Percentiles rank a stretch among this genome's conserved stretches.
These are phyloP conservation scores for Phoma sp. DNA, from an alignment of 2,329 filamentous ascomycete genomes.

Conservation along the genomic window DNA sequence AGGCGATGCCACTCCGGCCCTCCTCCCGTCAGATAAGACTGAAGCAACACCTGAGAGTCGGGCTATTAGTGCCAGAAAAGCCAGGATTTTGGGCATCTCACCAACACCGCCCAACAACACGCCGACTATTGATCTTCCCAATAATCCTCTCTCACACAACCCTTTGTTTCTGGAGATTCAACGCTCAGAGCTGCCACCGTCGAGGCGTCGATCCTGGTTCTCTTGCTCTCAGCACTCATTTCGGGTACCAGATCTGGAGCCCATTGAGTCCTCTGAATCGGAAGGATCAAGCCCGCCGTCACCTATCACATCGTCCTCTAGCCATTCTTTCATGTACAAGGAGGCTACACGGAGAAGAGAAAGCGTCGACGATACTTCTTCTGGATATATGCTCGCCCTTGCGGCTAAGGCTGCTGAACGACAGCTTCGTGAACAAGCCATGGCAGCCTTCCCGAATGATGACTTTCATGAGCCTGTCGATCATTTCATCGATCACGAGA, in stretches of 20 bases:
- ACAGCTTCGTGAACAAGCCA: conserved; percentile 76
- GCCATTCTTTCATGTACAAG: conserved; percentile 57
- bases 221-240: conserved; percentile 60
- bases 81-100: conserved; percentile 52
- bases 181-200: conserved; percentile 40
- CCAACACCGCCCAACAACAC: conserved; percentile 54
- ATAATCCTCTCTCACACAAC: conserved; percentile 41
- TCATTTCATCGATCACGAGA: conserved; percentile 71
- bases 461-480: conserved; percentile 72
- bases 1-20: conserved; percentile 67
- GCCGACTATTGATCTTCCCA: conserved; percentile 36
- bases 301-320: conserved; percentile 55
- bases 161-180: conserved; percentile 46
- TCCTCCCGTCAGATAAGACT: conserved; percentile 71
- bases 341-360: conserved; percentile 62
- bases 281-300: conserved; percentile 56
- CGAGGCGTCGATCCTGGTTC: conserved; percentile 42
- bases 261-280: conserved; percentile 66
- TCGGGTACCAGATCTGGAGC: conserved; percentile 64
- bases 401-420: conserved; percentile 81
- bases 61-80: conserved; percentile 30
- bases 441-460: conserved; percentile 76
- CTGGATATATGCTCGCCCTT: conserved; percentile 77
- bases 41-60: conserved; percentile 65
- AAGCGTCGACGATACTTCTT: conserved; percentile 77